Percentiles rank a stretch among this genome's conserved stretches.
These are phyloP conservation scores for Orbilia quercus DNA, from an alignment of 2,329 filamentous ascomycete species.

Conservation along the genomic window DNA sequence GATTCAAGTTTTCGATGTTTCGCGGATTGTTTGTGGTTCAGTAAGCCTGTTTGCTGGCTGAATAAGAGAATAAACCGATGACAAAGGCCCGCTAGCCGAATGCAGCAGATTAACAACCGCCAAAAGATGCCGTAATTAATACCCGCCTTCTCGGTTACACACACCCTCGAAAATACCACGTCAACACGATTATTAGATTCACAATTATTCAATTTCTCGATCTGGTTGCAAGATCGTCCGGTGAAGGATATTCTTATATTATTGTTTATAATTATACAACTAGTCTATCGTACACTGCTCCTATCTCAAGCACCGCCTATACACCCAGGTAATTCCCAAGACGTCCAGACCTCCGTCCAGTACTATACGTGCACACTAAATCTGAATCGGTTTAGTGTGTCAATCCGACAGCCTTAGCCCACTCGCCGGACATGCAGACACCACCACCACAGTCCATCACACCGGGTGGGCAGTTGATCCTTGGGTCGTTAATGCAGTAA, in stretches of 20 bases:
- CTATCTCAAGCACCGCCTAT: too few relatives aligned
- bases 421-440: slow-evolving; percentile 26
- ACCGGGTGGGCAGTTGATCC: slow-evolving; percentile 36
- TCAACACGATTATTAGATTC: neutral
- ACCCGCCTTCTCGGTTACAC: neutral
- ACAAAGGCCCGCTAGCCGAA: slow-evolving; percentile 40
- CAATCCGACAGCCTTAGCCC: slow-evolving; percentile 22
- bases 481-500: slow-evolving; percentile 37
- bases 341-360: too few relatives aligned
- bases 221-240: too few relatives aligned
- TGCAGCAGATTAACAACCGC: slow-evolving; percentile 18
- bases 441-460: slow-evolving; percentile 46
- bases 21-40: slow-evolving; percentile 37
- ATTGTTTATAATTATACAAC: too few relatives aligned
- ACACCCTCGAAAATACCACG: neutral
- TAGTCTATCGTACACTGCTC: too few relatives aligned
- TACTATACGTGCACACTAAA: too few relatives aligned
- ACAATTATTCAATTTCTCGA: neutral
- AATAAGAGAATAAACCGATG: slow-evolving; percentile 26
- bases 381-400: slow-evolving; percentile 28
- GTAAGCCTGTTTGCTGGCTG: slow-evolving; percentile 35
- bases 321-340: too few relatives aligned
- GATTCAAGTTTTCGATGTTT: neutral
- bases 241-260: too few relatives aligned
- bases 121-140: slow-evolving; percentile 11